Conservation (phyloP, 2,329 filamentous ascomycete genomes). For the Didymella sp. region DNA sequence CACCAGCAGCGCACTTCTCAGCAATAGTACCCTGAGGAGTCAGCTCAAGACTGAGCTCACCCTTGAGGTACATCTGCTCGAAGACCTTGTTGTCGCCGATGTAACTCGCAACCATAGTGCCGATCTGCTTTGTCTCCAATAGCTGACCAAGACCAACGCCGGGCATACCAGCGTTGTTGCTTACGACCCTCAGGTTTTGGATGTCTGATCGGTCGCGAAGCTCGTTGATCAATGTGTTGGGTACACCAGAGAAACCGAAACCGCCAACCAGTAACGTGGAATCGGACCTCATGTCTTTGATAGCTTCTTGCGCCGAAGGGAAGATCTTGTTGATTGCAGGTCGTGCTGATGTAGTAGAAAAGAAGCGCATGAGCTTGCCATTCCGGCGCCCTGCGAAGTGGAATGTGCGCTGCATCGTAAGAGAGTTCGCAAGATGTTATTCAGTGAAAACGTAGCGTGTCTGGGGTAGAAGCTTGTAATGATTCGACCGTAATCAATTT, state of each 20-base stretch:
- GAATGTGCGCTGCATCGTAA: conserved; percentile 46
- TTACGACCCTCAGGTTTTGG: conserved; percentile 71
- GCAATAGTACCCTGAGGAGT: conserved; percentile 79
- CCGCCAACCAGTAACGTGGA: conserved; percentile 49
- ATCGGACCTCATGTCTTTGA: conserved; percentile 49
- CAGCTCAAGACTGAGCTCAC: conserved; percentile 76
- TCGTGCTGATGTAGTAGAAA: conserved; percentile 43
- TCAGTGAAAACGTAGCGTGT: neutral
- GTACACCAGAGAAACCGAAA: conserved; percentile 50
- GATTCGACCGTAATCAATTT: neutral
- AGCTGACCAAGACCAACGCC: conserved; percentile 73
- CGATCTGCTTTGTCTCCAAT: conserved; percentile 72
- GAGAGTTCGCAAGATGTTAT: neutral
- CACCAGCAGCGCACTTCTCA: conserved; percentile 74
- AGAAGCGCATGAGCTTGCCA: conserved; percentile 43
- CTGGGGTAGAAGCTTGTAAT: neutral
- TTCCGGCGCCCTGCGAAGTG: conserved; percentile 45
- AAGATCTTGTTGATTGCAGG: conserved; percentile 51
- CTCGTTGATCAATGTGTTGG: conserved; percentile 51
- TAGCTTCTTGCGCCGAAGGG: conserved; percentile 48
- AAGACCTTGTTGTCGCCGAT: conserved; percentile 79
- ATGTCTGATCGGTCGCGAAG: conserved; percentile 47
- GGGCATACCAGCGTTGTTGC: conserved; percentile 79
- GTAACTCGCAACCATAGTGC: conserved; percentile 75
- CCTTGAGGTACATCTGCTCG: conserved; percentile 75